A percentile compares a stretch with the other conserved stretches of the same genome.
phyloP scores from a whole-genome alignment of 345 rosid genomes.

The Citrus cavaleriei region DNA sequence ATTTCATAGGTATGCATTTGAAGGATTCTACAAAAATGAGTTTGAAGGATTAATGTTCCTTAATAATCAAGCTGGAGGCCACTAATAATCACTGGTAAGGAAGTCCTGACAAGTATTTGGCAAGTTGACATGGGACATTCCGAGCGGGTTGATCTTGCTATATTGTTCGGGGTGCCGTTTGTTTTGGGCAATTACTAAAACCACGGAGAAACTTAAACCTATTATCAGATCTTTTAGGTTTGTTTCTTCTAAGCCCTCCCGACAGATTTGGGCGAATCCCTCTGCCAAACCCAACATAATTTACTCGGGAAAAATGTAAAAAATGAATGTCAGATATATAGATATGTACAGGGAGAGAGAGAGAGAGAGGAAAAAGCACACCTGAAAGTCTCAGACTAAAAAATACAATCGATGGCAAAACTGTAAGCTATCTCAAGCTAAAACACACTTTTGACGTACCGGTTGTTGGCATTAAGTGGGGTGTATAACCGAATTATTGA shows the following conservation, averaged over 20 bases:
- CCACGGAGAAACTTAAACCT: constrained; percentile 25
- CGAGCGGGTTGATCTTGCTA: constrained; percentile 30
- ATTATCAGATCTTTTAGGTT: constrained; percentile 12
- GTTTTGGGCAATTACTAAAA: constrained; percentile 21
- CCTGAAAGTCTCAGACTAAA: not conserved
- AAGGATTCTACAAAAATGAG: constrained; percentile 28
- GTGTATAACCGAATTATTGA: constrained; percentile 26
- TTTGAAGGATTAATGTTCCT: constrained; percentile 32
- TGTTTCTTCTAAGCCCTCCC: not conserved
- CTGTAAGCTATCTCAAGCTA: not conserved
- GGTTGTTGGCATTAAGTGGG: not conserved
- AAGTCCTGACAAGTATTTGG: constrained; percentile 24
- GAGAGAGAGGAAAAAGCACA: not conserved
- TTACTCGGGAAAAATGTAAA: not conserved
- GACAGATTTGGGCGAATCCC: not conserved
- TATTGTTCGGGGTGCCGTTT: constrained; percentile 28
- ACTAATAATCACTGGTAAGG: constrained; percentile 18
- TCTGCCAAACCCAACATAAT: not conserved
- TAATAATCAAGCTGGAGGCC: constrained; percentile 6
- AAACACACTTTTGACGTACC: constrained; percentile 3
- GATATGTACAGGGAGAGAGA: too few species aligned
- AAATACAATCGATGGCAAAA: not conserved
- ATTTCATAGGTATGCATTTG: constrained; percentile 20
- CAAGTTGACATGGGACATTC: constrained; percentile 25
- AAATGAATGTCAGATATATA: too few species aligned